Percentiles rank a stretch among this genome's conserved stretches.
These are phyloP conservation scores for Hirschfeldia incana DNA, from an alignment of 345 rosid species.

Conservation along the genomic window DNA sequence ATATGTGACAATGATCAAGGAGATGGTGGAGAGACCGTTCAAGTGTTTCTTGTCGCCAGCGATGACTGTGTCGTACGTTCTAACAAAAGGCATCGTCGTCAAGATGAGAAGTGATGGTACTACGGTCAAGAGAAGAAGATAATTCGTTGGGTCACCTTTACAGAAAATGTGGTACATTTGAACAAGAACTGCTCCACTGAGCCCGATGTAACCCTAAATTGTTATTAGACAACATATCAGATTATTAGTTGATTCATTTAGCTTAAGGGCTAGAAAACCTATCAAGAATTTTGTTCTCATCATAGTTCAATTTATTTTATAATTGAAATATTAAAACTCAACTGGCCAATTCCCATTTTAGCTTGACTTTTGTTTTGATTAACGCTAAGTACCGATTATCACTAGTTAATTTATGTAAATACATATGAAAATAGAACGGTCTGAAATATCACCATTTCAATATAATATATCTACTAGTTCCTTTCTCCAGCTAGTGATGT, in stretches of 20 bases:
- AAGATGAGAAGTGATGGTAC: conserved; percentile 64
- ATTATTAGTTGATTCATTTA: background rate
- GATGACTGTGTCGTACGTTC: conserved; percentile 51
- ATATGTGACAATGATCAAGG: conserved; percentile 62
- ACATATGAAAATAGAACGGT: background rate
- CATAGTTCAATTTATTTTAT: background rate
- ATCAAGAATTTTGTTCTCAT: background rate
- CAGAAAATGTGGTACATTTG: conserved; percentile 62
- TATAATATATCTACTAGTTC: background rate
- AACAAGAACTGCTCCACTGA: conserved; percentile 81
- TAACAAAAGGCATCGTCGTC: conserved; percentile 57
- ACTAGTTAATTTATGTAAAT: background rate
- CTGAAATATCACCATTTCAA: background rate
- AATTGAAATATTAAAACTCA: background rate
- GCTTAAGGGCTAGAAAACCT: background rate
- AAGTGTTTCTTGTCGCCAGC: conserved; percentile 65
- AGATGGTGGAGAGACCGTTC: conserved; percentile 65
- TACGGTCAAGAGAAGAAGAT: conserved; percentile 66
- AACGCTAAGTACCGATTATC: background rate
- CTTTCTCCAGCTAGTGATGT: background rate
- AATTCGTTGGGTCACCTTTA: conserved; percentile 56
- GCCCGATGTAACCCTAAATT: conserved; percentile 79
- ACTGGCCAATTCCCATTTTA: background rate
- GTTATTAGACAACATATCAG: background rate
- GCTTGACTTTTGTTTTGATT: background rate